These are phyloP conservation scores for Pyrenophora teres DNA, from an alignment of 2,329 filamentous ascomycete species.

Conservation along the genomic window DNA sequence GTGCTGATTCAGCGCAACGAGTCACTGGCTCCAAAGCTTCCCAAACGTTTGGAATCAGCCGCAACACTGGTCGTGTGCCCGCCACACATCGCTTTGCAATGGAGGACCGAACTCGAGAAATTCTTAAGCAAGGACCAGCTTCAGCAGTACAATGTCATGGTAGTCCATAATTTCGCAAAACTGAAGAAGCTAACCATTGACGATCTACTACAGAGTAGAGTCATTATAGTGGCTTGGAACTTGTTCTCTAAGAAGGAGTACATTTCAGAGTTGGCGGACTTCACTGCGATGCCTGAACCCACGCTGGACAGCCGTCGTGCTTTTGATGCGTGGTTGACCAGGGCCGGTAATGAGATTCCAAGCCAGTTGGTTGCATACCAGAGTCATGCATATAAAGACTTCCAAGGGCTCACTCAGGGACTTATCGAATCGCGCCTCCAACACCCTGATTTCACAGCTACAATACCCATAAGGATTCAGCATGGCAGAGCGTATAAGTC, in stretches of 20 bases:
- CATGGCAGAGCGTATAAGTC: conserved; percentile 43
- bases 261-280: conserved; percentile 54
- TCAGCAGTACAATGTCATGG: conserved; percentile 50
- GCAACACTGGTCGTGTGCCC: conserved; percentile 67
- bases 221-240: conserved; percentile 61
- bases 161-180: conserved; percentile 48
- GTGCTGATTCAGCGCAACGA: conserved; percentile 22
- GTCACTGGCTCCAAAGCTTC: background rate
- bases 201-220: conserved; percentile 55
- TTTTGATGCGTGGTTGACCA: conserved; percentile 60
- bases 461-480: conserved; percentile 47
- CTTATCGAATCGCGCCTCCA: conserved; percentile 32
- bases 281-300: conserved; percentile 54
- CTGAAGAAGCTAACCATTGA: conserved; percentile 52
- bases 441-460: conserved; percentile 44
- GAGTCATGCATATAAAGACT: conserved; percentile 32
- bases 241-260: conserved; percentile 57
- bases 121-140: conserved; percentile 50
- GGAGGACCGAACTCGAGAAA: conserved; percentile 60
- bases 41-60: conserved; percentile 51
- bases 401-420: conserved; percentile 32
- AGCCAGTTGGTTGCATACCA: conserved; percentile 48
- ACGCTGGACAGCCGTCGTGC: conserved; percentile 50
- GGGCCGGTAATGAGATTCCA: conserved; percentile 50
- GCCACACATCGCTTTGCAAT: conserved; percentile 60